These are phyloP conservation scores for Daphne laureola DNA, from an alignment of 441 rosid species.

Conservation along the genomic window DNA sequence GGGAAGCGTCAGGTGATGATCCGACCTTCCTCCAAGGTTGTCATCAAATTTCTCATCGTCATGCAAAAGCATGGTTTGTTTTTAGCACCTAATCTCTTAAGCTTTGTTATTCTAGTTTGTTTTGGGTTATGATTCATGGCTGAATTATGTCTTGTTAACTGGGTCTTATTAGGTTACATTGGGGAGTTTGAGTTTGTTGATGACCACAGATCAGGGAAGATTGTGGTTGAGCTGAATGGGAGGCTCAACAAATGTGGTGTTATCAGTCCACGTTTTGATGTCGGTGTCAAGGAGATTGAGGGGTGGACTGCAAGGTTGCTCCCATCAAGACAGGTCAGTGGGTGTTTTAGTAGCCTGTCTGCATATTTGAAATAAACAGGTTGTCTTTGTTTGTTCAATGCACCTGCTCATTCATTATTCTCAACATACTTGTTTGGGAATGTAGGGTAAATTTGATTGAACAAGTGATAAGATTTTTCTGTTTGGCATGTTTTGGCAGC, in stretches of 20 bases:
- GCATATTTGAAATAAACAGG: too few species aligned
- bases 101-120: not conserved
- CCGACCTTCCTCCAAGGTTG: constrained; percentile 56
- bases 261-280: constrained; percentile 59
- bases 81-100: too few species aligned
- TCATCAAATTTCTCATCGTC: constrained; percentile 55
- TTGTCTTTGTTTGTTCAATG: too few species aligned
- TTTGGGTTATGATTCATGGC: not conserved
- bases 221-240: constrained; percentile 57
- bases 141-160: not conserved
- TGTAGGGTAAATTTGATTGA: too few species aligned
- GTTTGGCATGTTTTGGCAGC: not conserved
- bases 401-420: too few species aligned
- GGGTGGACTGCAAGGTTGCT: constrained; percentile 62
- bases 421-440: too few species aligned
- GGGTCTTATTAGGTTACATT: constrained; percentile 40
- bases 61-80: constrained; percentile 60
- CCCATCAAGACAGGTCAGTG: constrained; percentile 51
- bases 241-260: constrained; percentile 58
- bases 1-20: constrained; percentile 70
- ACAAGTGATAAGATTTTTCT: not conserved
- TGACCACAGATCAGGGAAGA: constrained; percentile 58
- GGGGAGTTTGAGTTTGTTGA: constrained; percentile 67
- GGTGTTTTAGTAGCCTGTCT: too few species aligned
- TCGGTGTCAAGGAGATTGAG: constrained; percentile 60